These are phyloP conservation scores for Coemansia sp. DNA, from an alignment of 192 early-diverging fungal species.

Conservation along the genomic window DNA sequence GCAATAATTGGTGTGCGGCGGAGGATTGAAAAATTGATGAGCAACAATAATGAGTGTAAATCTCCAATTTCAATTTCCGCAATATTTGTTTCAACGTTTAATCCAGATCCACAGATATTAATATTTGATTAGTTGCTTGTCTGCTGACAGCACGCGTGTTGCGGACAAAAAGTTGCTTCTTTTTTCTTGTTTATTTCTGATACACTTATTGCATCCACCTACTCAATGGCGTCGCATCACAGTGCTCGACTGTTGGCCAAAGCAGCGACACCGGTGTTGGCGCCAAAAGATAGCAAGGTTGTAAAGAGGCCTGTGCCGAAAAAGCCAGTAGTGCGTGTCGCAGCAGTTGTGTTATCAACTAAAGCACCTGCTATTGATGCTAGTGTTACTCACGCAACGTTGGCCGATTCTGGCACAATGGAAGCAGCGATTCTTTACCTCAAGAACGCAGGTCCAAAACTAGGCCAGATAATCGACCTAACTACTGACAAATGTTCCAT, in stretches of 20 bases:
- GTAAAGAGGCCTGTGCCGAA: slow-evolving; percentile 1
- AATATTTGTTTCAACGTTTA: no score
- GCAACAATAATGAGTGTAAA: no score
- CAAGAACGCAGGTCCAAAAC: slow-evolving; percentile 44
- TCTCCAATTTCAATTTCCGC: no score
- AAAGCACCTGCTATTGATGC: background rate
- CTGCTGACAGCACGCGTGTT: background rate
- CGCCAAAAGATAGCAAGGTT: slow-evolving; percentile 5
- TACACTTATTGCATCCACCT: background rate
- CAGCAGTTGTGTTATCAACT: background rate
- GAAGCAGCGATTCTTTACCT: slow-evolving; percentile 44
- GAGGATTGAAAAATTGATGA: no score
- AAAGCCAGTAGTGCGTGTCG: background rate
- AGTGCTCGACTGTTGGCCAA: slow-evolving; percentile 35
- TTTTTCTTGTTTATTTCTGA: background rate
- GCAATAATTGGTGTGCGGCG: no score
- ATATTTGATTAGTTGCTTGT: no score
- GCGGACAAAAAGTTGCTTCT: background rate
- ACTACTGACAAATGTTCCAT: slow-evolving; percentile 26
- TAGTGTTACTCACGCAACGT: slow-evolving; percentile 2
- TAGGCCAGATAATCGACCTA: slow-evolving; percentile 45
- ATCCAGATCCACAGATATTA: no score
- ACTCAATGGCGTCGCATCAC: slow-evolving; percentile 18
- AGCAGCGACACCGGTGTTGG: background rate
- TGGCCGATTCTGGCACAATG: slow-evolving; percentile 19